A percentile compares a stretch with the other conserved stretches of the same genome.
These are phyloP conservation scores for Gynochthodes officinalis DNA, from an alignment of 257 asterid genomes.

Conservation along the genomic window DNA sequence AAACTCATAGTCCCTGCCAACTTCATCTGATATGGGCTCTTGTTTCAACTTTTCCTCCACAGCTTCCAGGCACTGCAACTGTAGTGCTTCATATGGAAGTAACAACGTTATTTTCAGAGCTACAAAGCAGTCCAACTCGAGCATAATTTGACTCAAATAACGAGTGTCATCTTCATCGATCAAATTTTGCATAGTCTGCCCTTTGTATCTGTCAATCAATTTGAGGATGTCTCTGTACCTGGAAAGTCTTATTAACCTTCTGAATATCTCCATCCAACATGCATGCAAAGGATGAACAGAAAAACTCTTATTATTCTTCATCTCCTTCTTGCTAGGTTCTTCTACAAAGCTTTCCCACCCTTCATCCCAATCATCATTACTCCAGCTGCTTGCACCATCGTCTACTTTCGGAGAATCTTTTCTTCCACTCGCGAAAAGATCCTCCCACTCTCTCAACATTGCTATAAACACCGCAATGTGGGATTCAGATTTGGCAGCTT, in stretches of 20 bases:
- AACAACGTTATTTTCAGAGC: constrained; percentile 59
- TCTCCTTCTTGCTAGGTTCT: constrained; percentile 55
- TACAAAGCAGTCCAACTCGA: constrained; percentile 53
- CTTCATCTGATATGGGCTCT: constrained; percentile 45
- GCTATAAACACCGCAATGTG: constrained; percentile 55
- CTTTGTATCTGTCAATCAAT: constrained; percentile 52
- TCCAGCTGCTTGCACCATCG: constrained; percentile 56
- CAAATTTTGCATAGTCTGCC: constrained; percentile 33
- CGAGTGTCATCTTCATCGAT: constrained; percentile 58
- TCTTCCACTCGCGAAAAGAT: constrained; percentile 43
- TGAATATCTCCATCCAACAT: constrained; percentile 64
- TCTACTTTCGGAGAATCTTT: constrained; percentile 38
- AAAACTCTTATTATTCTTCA: constrained; percentile 24
- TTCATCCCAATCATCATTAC: constrained; percentile 92
- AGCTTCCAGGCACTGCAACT: constrained; percentile 66
- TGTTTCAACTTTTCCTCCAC: constrained; percentile 70
- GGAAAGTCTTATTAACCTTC: constrained; percentile 43
- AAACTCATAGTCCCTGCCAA: constrained; percentile 43
- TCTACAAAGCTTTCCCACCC: constrained; percentile 99
- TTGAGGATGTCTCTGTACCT: constrained; percentile 38
- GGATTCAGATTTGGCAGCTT: constrained; percentile 43
- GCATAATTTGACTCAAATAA: constrained; percentile 38
- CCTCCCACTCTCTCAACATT: constrained; percentile 82
- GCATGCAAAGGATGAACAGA: constrained; percentile 68
- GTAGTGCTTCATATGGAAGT: constrained; percentile 56